Evolutionary conservation across 148 eudicot species (phyloP).

Genomic region (Heliamphora exappendiculata): DNA sequence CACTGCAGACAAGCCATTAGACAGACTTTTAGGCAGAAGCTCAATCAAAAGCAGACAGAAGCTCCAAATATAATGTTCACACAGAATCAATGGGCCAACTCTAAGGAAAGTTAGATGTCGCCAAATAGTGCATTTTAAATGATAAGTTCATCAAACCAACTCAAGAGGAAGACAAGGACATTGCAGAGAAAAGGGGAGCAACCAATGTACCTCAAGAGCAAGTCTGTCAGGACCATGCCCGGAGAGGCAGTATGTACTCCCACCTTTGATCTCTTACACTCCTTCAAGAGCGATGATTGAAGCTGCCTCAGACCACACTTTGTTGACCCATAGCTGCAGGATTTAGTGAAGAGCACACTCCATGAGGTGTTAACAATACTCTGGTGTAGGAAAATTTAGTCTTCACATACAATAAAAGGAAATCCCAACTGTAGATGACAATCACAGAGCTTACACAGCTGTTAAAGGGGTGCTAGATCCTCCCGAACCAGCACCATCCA

Average conservation of each 20-base stretch:
- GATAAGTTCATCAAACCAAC: neutral
- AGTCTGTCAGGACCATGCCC: conserved; percentile 95
- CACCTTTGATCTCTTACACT: conserved; percentile 54
- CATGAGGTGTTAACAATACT: conserved; percentile 15
- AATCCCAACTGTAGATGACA: neutral
- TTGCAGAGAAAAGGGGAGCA: neutral
- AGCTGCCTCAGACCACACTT: conserved; percentile 96
- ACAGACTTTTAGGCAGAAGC: too few species aligned
- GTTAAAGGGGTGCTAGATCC: conserved; percentile 99
- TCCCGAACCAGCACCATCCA: conserved; percentile 99
- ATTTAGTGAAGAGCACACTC: too few species aligned
- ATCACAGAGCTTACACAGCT: conserved; percentile 65
- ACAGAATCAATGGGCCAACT: neutral
- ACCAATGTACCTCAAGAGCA: conserved; percentile 63
- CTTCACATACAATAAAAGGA: neutral
- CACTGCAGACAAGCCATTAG: conserved; percentile 50
- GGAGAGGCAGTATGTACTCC: conserved; percentile 99
- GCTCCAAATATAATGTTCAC: neutral
- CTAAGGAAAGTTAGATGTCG: neutral
- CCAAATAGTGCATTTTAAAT: neutral
- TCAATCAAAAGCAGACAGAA: neutral
- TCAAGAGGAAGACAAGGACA: too few species aligned
- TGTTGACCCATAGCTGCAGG: conserved; percentile 87
- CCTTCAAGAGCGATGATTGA: conserved; percentile 84
- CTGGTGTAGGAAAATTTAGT: neutral